Conservation (phyloP, 1,284 basidiomycete genomes). For the Tausonia pullulans region DNA sequence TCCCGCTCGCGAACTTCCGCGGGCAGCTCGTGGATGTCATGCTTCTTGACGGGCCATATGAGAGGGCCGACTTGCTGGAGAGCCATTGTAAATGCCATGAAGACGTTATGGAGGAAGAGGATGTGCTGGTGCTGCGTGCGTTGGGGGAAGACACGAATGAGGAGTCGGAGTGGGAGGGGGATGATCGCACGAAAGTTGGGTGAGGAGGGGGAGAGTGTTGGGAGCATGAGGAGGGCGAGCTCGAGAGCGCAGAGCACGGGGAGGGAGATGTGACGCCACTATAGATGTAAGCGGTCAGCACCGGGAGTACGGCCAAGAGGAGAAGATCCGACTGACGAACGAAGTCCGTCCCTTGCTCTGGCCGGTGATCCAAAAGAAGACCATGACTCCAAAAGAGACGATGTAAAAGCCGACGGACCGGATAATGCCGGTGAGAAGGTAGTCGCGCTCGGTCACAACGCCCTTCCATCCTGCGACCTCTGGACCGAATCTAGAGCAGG, state of each 20-base stretch:
- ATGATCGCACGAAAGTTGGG: conserved; percentile 6
- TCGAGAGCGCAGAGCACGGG: conserved; percentile 13
- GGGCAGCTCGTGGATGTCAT: too few species aligned
- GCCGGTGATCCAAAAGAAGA: conserved; percentile 3
- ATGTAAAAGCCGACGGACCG: conserved; percentile 18
- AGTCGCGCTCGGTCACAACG: conserved; percentile 19
- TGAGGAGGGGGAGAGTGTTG: conserved; percentile 17
- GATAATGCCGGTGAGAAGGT: conserved; percentile 17
- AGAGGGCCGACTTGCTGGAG: conserved; percentile 54
- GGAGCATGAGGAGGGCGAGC: conserved; percentile 9
- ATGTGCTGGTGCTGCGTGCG: conserved; percentile 61
- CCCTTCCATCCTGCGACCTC: conserved; percentile 15
- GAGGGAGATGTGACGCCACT: conserved; percentile 21
- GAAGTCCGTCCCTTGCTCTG: not conserved
- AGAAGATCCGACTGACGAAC: not conserved
- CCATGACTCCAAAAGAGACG: conserved; percentile 15
- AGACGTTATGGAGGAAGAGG: conserved; percentile 60
- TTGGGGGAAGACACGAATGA: conserved; percentile 48
- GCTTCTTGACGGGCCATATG: conserved; percentile 28
- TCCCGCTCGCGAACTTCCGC: too few species aligned
- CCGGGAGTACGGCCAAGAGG: not conserved
- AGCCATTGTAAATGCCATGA: conserved; percentile 57
- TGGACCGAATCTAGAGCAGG: conserved; percentile 18
- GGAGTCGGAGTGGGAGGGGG: conserved; percentile 28
- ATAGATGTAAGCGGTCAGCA: conserved; percentile 19